Percentiles rank a stretch among this genome's conserved stretches.
Conservation (phyloP, 106 monocot genomes). For the Dioscorea dumetorum region DNA sequence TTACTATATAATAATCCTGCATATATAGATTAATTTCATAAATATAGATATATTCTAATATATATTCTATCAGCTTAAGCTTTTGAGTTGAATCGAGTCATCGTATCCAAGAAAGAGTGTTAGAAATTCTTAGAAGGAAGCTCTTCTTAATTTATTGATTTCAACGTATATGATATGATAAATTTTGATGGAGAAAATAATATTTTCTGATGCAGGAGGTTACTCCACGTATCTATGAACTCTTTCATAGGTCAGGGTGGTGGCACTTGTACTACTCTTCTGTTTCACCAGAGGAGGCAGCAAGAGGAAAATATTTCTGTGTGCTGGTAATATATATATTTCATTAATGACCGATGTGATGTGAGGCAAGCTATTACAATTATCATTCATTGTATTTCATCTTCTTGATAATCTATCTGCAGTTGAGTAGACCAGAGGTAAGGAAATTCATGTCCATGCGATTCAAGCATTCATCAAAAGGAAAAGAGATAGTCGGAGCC, state of each 20-base stretch:
- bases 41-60: background rate
- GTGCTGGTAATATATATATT: constrained; percentile 32
- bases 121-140: too few relatives aligned
- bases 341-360: too few relatives aligned
- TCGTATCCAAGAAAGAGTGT: too few relatives aligned
- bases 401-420: background rate
- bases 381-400: background rate
- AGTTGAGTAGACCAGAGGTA: constrained; percentile 30
- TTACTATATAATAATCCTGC: too few relatives aligned
- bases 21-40: background rate
- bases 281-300: constrained; percentile 16
- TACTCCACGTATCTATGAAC: constrained; percentile 28
- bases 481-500: constrained; percentile 13
- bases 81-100: background rate
- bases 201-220: constrained; percentile 35
- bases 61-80: background rate
- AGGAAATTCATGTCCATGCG: background rate
- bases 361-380: background rate
- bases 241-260: constrained; percentile 29
- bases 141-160: too few relatives aligned
- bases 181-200: too few relatives aligned
- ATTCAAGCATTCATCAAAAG: constrained; percentile 15
- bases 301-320: constrained; percentile 30
- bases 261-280: constrained; percentile 32
- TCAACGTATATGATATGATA: too few relatives aligned